These are phyloP conservation scores for Comarum palustre DNA, from an alignment of 306 rosid species.

Conservation along the genomic window DNA sequence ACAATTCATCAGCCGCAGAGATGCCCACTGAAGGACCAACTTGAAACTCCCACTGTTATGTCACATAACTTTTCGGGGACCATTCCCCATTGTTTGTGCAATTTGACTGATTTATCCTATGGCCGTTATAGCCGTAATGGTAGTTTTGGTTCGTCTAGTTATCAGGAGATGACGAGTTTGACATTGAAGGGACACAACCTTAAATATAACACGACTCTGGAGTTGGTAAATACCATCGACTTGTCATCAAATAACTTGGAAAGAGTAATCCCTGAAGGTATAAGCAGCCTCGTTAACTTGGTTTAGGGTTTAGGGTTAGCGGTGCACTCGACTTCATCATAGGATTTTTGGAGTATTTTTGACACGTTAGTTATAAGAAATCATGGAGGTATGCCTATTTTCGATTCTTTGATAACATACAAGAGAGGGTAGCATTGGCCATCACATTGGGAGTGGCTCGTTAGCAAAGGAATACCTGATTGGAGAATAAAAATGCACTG, in stretches of 20 bases:
- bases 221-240: background rate
- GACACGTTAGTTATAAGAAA: background rate
- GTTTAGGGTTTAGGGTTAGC: no score
- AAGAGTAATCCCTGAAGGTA: background rate
- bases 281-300: background rate
- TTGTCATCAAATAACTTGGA: background rate
- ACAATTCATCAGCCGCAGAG: conserved; percentile 77
- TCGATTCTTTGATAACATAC: background rate
- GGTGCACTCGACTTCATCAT: background rate
- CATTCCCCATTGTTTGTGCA: no score
- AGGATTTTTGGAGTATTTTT: background rate
- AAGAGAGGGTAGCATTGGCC: background rate
- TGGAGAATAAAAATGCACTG: background rate
- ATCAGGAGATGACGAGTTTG: no score
- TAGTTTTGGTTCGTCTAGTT: no score
- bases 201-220: background rate
- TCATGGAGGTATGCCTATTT: conserved; percentile 5
- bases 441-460: background rate
- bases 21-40: conserved; percentile 89
- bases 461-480: background rate
- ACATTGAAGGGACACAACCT: background rate
- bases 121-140: no score
- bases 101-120: no score
- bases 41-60: conserved; percentile 96
- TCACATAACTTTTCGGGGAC: no score